Conservation (phyloP, 2,329 filamentous ascomycete genomes). For the Ophiostoma novo-ulmi region DNA sequence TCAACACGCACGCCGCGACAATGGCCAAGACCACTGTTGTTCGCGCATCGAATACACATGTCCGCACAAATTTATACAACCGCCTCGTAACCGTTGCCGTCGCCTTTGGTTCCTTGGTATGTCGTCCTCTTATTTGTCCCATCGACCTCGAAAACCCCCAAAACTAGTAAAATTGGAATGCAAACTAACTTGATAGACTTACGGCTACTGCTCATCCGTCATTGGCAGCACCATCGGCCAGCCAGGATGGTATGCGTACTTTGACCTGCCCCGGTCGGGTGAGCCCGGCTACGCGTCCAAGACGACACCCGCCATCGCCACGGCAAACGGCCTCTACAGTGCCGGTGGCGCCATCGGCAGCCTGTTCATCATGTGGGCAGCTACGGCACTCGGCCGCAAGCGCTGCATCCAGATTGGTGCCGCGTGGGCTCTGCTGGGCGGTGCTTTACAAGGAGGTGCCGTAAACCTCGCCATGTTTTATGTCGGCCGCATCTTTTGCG, state of each 20-base stretch:
- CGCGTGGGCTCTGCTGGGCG: constrained; percentile 42
- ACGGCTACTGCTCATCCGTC: constrained; percentile 47
- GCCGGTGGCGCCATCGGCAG: constrained; percentile 44
- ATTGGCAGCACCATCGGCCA: constrained; percentile 50
- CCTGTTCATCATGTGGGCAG: constrained; percentile 48
- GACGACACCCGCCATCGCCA: constrained; percentile 45
- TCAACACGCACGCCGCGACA: background rate
- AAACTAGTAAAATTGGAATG: background rate
- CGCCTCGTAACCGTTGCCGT: constrained; percentile 36
- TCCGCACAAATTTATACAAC: constrained; percentile 32
- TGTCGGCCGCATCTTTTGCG: constrained; percentile 40
- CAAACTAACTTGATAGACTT: constrained; percentile 33
- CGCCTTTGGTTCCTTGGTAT: constrained; percentile 34
- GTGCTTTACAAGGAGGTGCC: constrained; percentile 43
- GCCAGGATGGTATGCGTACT: constrained; percentile 45
- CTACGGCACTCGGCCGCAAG: constrained; percentile 41
- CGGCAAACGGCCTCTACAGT: constrained; percentile 32
- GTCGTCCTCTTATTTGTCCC: constrained; percentile 20
- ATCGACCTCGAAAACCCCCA: background rate
- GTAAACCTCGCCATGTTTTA: constrained; percentile 43
- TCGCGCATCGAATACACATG: background rate
- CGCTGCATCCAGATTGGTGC: constrained; percentile 44
- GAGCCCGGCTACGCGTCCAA: constrained; percentile 42
- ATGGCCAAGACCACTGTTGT: background rate
- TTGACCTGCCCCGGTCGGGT: constrained; percentile 41